A percentile compares a stretch with the other conserved stretches of the same genome.
Conservation (phyloP, 257 asterid genomes). For the Solanum ossicruentum region DNA sequence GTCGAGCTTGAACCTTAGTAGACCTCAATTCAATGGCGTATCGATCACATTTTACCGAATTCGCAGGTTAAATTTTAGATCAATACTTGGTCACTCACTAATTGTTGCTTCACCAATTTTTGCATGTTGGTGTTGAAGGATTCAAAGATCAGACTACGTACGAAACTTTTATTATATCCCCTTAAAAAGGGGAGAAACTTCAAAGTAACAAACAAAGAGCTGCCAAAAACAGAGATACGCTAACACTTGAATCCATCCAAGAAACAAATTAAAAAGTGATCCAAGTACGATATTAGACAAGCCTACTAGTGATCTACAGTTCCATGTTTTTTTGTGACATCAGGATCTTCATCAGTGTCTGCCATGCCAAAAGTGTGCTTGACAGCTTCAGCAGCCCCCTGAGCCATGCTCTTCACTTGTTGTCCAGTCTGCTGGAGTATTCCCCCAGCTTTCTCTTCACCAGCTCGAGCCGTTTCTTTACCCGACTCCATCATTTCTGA, state of each 20-base stretch:
- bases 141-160: not conserved
- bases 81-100: no score
- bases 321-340: not conserved
- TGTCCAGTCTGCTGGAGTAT: conserved; percentile 28
- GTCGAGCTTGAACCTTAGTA: no score
- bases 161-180: not conserved
- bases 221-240: not conserved
- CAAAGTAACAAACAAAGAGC: not conserved
- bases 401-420: conserved; percentile 30
- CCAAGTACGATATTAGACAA: not conserved
- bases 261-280: not conserved
- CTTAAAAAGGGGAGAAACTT: not conserved
- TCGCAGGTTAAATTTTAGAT: no score
- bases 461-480: conserved; percentile 50
- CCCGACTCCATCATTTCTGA: conserved; percentile 40
- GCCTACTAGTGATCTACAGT: not conserved
- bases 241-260: not conserved
- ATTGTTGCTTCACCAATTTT: no score
- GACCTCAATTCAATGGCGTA: no score
- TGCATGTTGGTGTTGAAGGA: no score
- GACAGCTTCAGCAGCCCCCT: conserved; percentile 70
- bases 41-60: no score
- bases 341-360: conserved; percentile 7
- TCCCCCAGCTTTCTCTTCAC: conserved; percentile 70
- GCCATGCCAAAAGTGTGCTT: conserved; percentile 41